These are phyloP conservation scores for Tardiomyces depauwii DNA, from an alignment of 1,139 yeast genomes.

Conservation along the genomic window DNA sequence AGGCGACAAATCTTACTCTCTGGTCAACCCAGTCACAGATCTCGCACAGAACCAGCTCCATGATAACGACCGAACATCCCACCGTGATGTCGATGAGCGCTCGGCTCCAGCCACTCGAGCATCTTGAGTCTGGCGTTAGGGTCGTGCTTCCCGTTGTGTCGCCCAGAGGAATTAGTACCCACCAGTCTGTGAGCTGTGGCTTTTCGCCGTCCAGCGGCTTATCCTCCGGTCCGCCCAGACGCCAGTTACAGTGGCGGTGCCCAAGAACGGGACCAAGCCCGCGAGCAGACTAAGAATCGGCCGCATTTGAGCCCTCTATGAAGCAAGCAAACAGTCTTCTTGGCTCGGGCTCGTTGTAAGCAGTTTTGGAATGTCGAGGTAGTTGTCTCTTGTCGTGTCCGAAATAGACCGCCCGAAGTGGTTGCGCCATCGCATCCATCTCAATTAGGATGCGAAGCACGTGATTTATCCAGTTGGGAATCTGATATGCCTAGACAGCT, in stretches of 20 bases:
- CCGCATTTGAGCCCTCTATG: too few species aligned
- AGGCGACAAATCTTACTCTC: conserved; percentile 19
- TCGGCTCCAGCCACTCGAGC: neutral
- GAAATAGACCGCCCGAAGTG: too few species aligned
- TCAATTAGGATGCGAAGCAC: too few species aligned
- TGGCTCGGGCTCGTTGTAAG: too few species aligned
- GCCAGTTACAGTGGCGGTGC: neutral
- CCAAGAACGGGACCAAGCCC: neutral
- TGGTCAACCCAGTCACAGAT: conserved; percentile 25
- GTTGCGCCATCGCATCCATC: too few species aligned
- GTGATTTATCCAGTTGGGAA: too few species aligned
- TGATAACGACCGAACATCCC: conserved; percentile 15
- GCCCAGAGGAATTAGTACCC: neutral
- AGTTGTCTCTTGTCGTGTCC: too few species aligned
- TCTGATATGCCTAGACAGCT: too few species aligned
- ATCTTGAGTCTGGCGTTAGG: neutral
- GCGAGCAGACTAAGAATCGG: too few species aligned
- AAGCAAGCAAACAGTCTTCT: too few species aligned
- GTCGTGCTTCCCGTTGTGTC: neutral
- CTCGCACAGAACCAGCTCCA: conserved; percentile 30
- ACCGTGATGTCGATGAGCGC: neutral
- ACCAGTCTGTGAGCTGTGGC: neutral
- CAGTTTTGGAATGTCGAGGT: too few species aligned
- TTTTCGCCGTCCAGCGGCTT: neutral
- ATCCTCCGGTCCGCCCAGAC: neutral